Percentiles rank a stretch among this genome's conserved stretches.
Conservation (phyloP, 2,329 filamentous ascomycete species). For the Exophiala calicioides region DNA sequence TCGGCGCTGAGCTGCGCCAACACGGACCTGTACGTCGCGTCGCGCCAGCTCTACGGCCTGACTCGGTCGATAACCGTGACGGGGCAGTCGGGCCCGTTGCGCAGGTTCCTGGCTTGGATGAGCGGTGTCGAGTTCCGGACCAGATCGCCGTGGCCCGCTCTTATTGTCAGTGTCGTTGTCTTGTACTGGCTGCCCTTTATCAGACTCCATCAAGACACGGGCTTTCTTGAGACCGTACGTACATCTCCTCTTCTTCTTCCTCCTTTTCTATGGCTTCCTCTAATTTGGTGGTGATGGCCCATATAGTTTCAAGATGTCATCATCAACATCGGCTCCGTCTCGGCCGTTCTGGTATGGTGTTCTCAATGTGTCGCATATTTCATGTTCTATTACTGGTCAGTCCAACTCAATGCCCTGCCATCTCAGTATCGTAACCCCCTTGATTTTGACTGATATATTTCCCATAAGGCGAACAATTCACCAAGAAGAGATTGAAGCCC, state of each 20-base stretch:
- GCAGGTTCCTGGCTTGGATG: constrained; percentile 1
- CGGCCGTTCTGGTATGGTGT: constrained; percentile 44
- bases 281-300: too few relatives aligned
- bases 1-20: constrained; percentile 37
- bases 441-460: neutral
- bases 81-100: constrained; percentile 1
- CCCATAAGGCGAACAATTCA: neutral
- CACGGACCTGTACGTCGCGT: constrained; percentile 40
- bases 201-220: constrained; percentile 33
- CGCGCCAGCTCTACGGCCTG: constrained; percentile 38
- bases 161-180: constrained; percentile 41
- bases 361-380: constrained; percentile 47
- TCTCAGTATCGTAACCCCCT: neutral
- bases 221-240: neutral
- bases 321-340: constrained; percentile 41
- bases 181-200: constrained; percentile 48
- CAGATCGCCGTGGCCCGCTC: constrained; percentile 41
- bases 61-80: constrained; percentile 15
- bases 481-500: neutral
- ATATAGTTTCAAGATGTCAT: constrained; percentile 44
- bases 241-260: too few relatives aligned
- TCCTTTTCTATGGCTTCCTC: too few relatives aligned
- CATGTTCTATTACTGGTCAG: constrained; percentile 36
- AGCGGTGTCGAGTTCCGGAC: constrained; percentile 12
- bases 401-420: too few relatives aligned